These are phyloP conservation scores for Cytospora schulzeri DNA, from an alignment of 2,329 filamentous ascomycete genomes.

Conservation along the genomic window DNA sequence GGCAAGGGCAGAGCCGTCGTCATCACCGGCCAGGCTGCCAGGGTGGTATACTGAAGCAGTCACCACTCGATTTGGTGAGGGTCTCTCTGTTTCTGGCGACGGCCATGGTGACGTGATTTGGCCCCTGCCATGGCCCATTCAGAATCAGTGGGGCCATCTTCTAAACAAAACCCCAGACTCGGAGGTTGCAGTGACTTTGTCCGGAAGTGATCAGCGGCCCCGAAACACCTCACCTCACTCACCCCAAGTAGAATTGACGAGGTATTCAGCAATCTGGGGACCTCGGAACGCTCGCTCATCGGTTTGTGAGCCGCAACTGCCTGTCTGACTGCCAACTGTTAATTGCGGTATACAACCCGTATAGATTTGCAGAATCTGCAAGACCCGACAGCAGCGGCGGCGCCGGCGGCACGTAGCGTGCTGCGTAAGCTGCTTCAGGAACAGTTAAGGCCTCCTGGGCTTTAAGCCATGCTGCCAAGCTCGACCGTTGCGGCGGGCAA, in stretches of 20 bases:
- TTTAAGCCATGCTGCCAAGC: not conserved
- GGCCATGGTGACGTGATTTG: slow-evolving; percentile 23
- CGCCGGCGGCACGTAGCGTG: slow-evolving; percentile 7
- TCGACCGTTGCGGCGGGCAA: not conserved
- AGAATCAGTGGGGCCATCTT: slow-evolving; percentile 1
- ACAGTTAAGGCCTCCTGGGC: not conserved
- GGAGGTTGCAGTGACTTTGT: not conserved
- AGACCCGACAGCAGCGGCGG: not conserved
- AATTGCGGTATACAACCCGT: too few relatives aligned
- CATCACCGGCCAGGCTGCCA: not conserved
- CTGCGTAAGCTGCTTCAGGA: slow-evolving; percentile 8
- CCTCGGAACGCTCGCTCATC: too few relatives aligned
- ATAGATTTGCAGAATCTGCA: slow-evolving; percentile 6
- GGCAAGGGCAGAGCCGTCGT: slow-evolving; percentile 11
- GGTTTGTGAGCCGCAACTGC: not conserved
- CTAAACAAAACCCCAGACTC: not conserved
- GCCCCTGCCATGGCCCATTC: slow-evolving; percentile 12
- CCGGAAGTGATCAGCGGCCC: slow-evolving; percentile 9
- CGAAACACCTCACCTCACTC: slow-evolving; percentile 20
- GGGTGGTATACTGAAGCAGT: not conserved
- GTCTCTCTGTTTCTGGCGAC: slow-evolving; percentile 1
- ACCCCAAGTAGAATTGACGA: too few relatives aligned
- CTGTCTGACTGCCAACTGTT: not conserved
- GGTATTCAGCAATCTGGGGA: too few relatives aligned
- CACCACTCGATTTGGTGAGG: not conserved